Base-by-base conservation (phyloP, 805 yeast genomes). In the Metschnikowia koreensis region DNA sequence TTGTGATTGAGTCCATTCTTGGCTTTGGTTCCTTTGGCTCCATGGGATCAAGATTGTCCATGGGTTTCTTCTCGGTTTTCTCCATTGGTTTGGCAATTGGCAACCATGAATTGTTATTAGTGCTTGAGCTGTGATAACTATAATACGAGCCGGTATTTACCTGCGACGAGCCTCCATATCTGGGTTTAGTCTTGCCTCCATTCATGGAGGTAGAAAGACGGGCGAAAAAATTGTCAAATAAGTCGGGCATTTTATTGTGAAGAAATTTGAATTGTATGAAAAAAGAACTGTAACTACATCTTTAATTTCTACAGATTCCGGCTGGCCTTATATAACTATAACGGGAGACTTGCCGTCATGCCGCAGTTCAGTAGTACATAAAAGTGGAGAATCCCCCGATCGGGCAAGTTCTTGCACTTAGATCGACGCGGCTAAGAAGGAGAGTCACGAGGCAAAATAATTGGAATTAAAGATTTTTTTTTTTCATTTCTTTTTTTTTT, bases 81-180 rank as follows among this genome's bases (percentile, higher is more conserved):
- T 45, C 46, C 8, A 36, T 45, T 6, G 48, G 38, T 8, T 57
- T 56, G 22, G 50, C 46, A 10, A 48, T 47, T 6, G 75, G 71
- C 58, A 73, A 54, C 77, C 77, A 73, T 36, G 68, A 73, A 28
- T 69, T 66, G 55, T 73, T 73, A 53, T 73, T 73, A 36, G 73
- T 70, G 22, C 65, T 61, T 41, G 62, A 69, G 40, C 64, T 52
- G 41, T 69, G 74, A 52, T 73, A 72, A 52, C 66, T 71, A 52
- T 73, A 73, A 51, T 59, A 71, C 3, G 58, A 58, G 2, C 78
- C 78, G 6, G 71, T 57, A 48, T 73, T 73, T 11, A 72, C 76
- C 49, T 67, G 75, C 3, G 66, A 54, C 12, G 65, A 46, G 34
- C 68, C 67, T 15, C 65, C 62, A 53, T 71, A 69, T 44, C 66